These are phyloP conservation scores for Beta macrorhiza DNA, from an alignment of 179 eudicot species.

Conservation along the genomic window DNA sequence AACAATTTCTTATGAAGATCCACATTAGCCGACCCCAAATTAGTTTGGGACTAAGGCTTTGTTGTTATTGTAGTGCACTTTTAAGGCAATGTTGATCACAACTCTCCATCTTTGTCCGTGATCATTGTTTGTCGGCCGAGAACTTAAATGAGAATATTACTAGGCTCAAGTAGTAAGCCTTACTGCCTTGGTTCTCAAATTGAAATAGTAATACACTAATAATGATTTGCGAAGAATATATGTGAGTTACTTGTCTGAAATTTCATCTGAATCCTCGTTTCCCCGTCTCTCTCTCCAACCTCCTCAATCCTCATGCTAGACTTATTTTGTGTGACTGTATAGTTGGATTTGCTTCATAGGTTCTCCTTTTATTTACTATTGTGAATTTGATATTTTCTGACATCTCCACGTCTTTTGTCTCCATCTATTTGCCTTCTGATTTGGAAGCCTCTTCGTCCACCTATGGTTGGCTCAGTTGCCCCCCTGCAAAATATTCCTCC, in stretches of 20 bases:
- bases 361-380: not conserved
- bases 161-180: not conserved
- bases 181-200: no score
- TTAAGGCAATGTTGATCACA: no score
- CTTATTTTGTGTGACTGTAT: not conserved
- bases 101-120: no score
- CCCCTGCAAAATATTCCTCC: slow-evolving; percentile 66
- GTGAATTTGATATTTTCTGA: slow-evolving; percentile 1
- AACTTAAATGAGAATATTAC: no score
- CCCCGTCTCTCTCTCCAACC: not conserved
- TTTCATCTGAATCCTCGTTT: not conserved
- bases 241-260: not conserved
- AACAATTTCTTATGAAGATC: not conserved
- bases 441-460: slow-evolving; percentile 66
- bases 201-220: no score
- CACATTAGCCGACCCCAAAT: no score
- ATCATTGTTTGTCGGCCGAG: no score
- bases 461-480: slow-evolving; percentile 41
- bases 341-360: not conserved
- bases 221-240: no score
- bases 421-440: slow-evolving; percentile 16
- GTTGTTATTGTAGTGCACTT: no score
- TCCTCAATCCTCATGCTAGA: not conserved
- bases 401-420: slow-evolving; percentile 5
- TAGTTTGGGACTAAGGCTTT: no score